A percentile compares a stretch with the other conserved stretches of the same genome.
Evolutionary conservation across 2,329 filamentous ascomycete genomes (phyloP).

Genomic region (Diaporthe caulivora): DNA sequence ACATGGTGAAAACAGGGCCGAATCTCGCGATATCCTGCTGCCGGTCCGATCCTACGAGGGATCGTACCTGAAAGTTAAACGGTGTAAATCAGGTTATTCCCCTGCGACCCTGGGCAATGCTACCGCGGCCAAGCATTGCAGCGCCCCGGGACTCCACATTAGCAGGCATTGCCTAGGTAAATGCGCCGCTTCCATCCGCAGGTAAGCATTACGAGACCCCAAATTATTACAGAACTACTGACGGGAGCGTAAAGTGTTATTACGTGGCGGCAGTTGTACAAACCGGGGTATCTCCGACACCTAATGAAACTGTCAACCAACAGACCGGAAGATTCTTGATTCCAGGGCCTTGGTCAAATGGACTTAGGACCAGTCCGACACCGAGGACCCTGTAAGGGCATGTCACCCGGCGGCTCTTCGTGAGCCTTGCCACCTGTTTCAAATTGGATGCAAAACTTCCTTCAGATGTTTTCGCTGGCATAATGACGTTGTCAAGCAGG

Average conservation of each 20-base stretch:
- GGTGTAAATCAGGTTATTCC: conserved; percentile 29
- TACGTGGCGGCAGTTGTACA: conserved; percentile 5
- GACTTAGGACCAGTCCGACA: background rate
- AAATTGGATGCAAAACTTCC: background rate
- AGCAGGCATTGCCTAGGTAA: conserved; percentile 23
- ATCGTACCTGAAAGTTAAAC: background rate
- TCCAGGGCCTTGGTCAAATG: background rate
- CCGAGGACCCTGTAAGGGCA: background rate
- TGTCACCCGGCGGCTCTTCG: background rate
- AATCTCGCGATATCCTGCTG: conserved; percentile 9
- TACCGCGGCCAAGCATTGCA: conserved; percentile 27
- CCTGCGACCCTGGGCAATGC: conserved; percentile 16
- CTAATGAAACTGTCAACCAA: conserved; percentile 2
- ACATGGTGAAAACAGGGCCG: conserved; percentile 20
- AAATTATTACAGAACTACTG: conserved; percentile 18
- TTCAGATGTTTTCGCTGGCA: background rate
- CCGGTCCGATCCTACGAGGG: conserved; percentile 15
- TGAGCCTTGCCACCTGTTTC: background rate
- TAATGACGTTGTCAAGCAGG: background rate
- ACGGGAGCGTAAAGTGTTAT: conserved; percentile 1
- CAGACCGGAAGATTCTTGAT: conserved; percentile 12
- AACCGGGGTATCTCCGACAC: conserved; percentile 14
- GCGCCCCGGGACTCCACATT: conserved; percentile 11
- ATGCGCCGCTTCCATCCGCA: background rate
- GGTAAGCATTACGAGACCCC: conserved; percentile 11